A percentile compares a stretch with the other conserved stretches of the same genome.
phyloP scores from a whole-genome alignment of 176 grass and related monocot genomes.

The Aegilops bicornis region DNA sequence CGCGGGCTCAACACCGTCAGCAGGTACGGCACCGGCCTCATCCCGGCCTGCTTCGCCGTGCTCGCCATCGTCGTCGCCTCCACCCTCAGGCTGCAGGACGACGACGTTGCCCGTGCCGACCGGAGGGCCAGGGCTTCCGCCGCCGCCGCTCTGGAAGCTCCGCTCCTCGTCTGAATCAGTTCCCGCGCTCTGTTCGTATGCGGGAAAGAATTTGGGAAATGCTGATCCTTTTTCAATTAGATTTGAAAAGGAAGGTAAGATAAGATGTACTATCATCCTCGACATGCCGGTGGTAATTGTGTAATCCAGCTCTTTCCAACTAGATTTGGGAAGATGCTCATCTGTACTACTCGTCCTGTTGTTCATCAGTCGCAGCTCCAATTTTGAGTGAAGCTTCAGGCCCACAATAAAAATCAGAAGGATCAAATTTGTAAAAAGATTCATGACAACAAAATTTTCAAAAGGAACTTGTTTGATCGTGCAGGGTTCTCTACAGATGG shows the following conservation, averaged over 20 bases:
- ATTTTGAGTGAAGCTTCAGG: not conserved
- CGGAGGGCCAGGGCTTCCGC: not conserved
- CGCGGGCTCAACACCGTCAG: slow-evolving; percentile 48
- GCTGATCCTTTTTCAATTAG: slow-evolving; percentile 23
- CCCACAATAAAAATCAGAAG: not conserved
- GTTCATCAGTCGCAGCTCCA: not conserved
- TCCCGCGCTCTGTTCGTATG: not conserved
- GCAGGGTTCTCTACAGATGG: slow-evolving; percentile 18
- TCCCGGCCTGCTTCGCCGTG: slow-evolving; percentile 49
- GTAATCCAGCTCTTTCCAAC: slow-evolving; percentile 13
- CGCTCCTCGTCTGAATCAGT: slow-evolving; percentile 38
- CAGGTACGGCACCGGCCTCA: slow-evolving; percentile 49
- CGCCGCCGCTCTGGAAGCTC: slow-evolving; percentile 33
- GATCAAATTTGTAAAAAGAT: not conserved
- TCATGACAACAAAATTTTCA: not conserved
- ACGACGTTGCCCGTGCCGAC: not conserved
- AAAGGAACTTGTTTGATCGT: not conserved
- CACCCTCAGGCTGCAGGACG: slow-evolving; percentile 42
- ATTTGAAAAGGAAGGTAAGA: slow-evolving; percentile 24
- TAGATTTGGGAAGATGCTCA: slow-evolving; percentile 35
- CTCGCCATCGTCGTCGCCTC: slow-evolving; percentile 38
- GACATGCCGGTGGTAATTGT: not conserved
- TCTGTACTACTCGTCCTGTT: not conserved
- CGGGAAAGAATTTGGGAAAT: not conserved
- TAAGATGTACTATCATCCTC: not conserved